These are phyloP conservation scores for Leccinum ochraceum DNA, from an alignment of 768 basidiomycete genomes.

Conservation along the genomic window DNA sequence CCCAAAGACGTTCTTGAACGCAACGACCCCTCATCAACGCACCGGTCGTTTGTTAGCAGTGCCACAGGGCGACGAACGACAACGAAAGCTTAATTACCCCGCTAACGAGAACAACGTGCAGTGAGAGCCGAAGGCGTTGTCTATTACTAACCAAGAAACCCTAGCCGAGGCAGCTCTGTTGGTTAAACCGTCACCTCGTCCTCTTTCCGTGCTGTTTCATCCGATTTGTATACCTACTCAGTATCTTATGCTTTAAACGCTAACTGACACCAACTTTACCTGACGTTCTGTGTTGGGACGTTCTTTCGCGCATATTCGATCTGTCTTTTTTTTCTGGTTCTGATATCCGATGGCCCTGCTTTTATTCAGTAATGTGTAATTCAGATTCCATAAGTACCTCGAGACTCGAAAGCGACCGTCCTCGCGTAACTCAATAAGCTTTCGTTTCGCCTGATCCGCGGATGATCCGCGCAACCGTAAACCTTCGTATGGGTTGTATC, in stretches of 20 bases:
- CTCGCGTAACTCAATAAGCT: constrained; percentile 19
- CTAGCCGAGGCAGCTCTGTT: neutral
- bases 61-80: constrained; percentile 28
- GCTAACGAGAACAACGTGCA: constrained; percentile 10
- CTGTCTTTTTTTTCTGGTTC: constrained; percentile 7
- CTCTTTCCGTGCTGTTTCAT: constrained; percentile 20
- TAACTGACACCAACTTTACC: constrained; percentile 27
- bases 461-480: constrained; percentile 27
- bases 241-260: constrained; percentile 34
- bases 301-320: constrained; percentile 7
- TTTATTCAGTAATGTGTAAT: constrained; percentile 15
- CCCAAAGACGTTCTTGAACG: constrained; percentile 31
- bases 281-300: constrained; percentile 8
- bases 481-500: constrained; percentile 11
- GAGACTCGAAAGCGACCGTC: neutral
- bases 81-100: constrained; percentile 22
- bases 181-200: constrained; percentile 12
- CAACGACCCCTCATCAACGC: constrained; percentile 20
- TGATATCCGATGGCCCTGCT: constrained; percentile 3
- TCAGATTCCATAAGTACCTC: constrained; percentile 1
- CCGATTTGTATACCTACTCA: constrained; percentile 29
- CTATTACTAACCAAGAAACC: neutral
- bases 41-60: constrained; percentile 14
- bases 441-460: constrained; percentile 24
- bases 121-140: neutral